Conservation (phyloP, 1,284 basidiomycete species). For the Moniliella sp. region DNA sequence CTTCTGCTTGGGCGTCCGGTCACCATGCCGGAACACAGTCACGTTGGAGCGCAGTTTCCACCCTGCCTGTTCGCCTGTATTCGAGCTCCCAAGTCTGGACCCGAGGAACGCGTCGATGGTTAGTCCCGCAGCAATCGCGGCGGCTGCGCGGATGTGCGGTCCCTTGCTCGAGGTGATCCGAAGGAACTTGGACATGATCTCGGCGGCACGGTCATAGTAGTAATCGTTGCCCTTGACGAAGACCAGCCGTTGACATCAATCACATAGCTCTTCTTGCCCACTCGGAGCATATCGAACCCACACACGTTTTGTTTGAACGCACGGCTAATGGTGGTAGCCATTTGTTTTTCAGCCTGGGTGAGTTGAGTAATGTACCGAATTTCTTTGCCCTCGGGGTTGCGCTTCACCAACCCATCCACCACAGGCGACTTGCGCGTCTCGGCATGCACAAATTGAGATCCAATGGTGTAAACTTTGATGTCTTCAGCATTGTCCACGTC, state of each 20-base stretch:
- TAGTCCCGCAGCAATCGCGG: constrained; percentile 3
- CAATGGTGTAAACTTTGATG: constrained; percentile 98
- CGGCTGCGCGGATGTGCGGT: constrained; percentile 15
- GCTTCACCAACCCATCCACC: constrained; percentile 83
- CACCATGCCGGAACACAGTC: constrained; percentile 75
- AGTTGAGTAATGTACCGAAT: constrained; percentile 79
- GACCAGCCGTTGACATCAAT: constrained; percentile 99
- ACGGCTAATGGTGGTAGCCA: constrained; percentile 76
- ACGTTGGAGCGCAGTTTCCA: constrained; percentile 89
- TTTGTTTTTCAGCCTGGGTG: constrained; percentile 60
- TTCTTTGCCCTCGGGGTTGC: constrained; percentile 96
- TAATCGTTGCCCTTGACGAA: constrained; percentile 85
- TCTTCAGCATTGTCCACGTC: constrained; percentile 94
- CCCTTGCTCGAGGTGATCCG: constrained; percentile 10
- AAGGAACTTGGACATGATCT: constrained; percentile 43
- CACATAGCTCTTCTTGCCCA: constrained; percentile 66
- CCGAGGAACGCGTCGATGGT: background rate
- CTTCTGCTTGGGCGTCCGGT: constrained; percentile 44
- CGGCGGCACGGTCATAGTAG: constrained; percentile 45
- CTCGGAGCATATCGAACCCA: constrained; percentile 82
- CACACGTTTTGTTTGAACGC: constrained; percentile 94
- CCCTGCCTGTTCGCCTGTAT: constrained; percentile 37
- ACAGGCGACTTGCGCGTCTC: constrained; percentile 97
- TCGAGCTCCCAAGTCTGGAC: background rate
- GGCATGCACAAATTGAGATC: constrained; percentile 81